Conservation (phyloP, 2,329 filamentous ascomycete genomes). For the Monosporascus sp. region DNA sequence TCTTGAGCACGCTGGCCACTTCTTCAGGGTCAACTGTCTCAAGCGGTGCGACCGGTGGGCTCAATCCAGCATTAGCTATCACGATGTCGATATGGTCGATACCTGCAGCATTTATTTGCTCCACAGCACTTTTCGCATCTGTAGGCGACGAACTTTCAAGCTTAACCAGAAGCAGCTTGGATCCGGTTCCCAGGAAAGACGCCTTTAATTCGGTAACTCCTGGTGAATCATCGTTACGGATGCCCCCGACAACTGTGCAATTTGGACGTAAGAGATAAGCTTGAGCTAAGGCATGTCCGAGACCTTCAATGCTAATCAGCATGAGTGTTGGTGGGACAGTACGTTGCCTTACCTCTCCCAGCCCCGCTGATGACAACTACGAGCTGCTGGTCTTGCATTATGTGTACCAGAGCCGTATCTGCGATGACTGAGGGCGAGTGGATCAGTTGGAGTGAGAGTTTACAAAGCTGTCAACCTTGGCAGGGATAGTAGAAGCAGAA, state of each 20-base stretch:
- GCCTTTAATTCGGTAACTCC: slow-evolving; percentile 18
- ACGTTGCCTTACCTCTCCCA: slow-evolving; percentile 1
- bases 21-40: slow-evolving; percentile 24
- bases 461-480: too few relatives aligned
- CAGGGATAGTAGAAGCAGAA: too few relatives aligned
- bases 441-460: too few relatives aligned
- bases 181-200: slow-evolving; percentile 16
- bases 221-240: slow-evolving; percentile 23
- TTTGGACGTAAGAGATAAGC: slow-evolving; percentile 29
- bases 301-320: slow-evolving; percentile 15
- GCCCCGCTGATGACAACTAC: slow-evolving; percentile 5
- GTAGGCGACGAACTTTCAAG: slow-evolving; percentile 20
- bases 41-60: slow-evolving; percentile 13
- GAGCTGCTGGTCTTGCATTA: not conserved
- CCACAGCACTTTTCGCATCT: slow-evolving; percentile 19
- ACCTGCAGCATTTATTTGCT: slow-evolving; percentile 17
- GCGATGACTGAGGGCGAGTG: not conserved
- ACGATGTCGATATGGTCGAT: slow-evolving; percentile 27
- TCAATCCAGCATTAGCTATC: slow-evolving; percentile 30
- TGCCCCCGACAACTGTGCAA: slow-evolving; percentile 31
- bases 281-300: slow-evolving; percentile 24
- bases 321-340: not conserved
- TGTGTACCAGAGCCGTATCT: not conserved
- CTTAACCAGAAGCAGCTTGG: slow-evolving; percentile 21
- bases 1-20: slow-evolving; percentile 14